Evolutionary conservation across 805 yeast genomes (phyloP), one percentile per base, ranked within the genome.

Genomic region (Metschnikowia dekortorum): DNA sequence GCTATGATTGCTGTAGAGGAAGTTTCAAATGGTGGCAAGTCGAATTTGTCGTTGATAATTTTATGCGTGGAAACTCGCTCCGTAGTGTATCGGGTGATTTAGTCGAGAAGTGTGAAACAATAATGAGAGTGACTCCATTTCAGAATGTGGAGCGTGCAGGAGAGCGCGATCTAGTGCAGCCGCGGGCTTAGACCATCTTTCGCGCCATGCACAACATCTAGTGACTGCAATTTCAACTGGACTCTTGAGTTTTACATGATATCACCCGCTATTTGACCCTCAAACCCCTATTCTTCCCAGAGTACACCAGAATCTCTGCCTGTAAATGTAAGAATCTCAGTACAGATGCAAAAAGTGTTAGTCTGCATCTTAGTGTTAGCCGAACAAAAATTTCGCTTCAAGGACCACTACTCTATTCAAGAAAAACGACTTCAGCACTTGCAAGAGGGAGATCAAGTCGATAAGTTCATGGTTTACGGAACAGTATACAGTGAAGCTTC

Each of bases 71-170:
- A 30, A 10, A 11, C 28, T 18, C 29, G 34, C 26, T 29, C 14
- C n/a, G 14, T 9, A 29, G 33, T 39, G 22, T 22, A 22, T 22
- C 22, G 22, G 22, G 22, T 22, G 43, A 14, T 39, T 8, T 10
- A 31, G 34, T 39, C 28, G 42, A 29, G 33, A n/a, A 9, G 13
- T 9, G n/a, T 39, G 43, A 29, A 14, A 39, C 26, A 26, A 28
- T 38, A 2, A 38, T 38, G 40, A 33, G 43, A 39, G 46, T 33
- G 42, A 39, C 39, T 35, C 13, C 46, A 34, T 44, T 44, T 29
- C 33, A 34, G 14, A 34, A 36, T 44, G 46, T 44, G 46, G 46
- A 28, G 46, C 39, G 40, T 35, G 46, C 46, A 44, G 46, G 46
- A 44, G 38, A 33, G 45, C 45, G 14, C 45, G 45, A 42, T 42